Conservation (phyloP, 1,284 basidiomycete genomes). For the Trametes pubescens region DNA sequence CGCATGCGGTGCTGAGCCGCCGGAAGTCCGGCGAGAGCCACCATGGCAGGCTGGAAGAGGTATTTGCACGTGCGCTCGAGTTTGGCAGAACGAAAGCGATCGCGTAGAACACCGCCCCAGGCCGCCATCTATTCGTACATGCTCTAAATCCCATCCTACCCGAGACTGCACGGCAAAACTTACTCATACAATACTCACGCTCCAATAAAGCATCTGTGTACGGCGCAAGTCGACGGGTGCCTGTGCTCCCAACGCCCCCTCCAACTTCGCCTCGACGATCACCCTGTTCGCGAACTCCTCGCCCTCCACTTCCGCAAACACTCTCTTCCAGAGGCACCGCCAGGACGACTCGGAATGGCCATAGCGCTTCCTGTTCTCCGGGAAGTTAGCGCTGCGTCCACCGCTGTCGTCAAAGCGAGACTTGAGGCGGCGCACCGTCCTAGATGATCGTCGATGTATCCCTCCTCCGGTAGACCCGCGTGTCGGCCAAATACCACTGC, state of each 20-base stretch:
- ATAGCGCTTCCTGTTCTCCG: conserved; percentile 37
- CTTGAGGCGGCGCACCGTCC: conserved; percentile 30
- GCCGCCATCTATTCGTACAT: too few species aligned
- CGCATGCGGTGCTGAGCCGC: conserved; percentile 53
- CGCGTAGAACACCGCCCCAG: too few species aligned
- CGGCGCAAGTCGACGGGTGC: background rate
- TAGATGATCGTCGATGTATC: conserved; percentile 42
- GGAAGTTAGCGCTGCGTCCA: background rate
- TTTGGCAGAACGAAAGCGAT: too few species aligned
- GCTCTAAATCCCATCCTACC: too few species aligned
- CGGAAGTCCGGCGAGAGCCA: conserved; percentile 45
- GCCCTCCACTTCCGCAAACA: conserved; percentile 38
- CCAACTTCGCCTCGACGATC: conserved; percentile 35
- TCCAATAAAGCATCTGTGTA: conserved; percentile 38
- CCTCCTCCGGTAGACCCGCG: conserved; percentile 39
- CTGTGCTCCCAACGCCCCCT: background rate
- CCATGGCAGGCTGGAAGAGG: conserved; percentile 51
- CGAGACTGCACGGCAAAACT: too few species aligned
- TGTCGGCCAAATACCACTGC: conserved; percentile 45
- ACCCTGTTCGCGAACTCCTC: conserved; percentile 34
- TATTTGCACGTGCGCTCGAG: too few species aligned
- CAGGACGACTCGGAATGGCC: conserved; percentile 42
- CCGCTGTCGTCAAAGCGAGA: too few species aligned
- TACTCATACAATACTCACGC: conserved; percentile 32
- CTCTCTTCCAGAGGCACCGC: conserved; percentile 40